phyloP scores from a whole-genome alignment of 2,329 filamentous ascomycete species.

The Myriosclerotinia scirpicola region DNA sequence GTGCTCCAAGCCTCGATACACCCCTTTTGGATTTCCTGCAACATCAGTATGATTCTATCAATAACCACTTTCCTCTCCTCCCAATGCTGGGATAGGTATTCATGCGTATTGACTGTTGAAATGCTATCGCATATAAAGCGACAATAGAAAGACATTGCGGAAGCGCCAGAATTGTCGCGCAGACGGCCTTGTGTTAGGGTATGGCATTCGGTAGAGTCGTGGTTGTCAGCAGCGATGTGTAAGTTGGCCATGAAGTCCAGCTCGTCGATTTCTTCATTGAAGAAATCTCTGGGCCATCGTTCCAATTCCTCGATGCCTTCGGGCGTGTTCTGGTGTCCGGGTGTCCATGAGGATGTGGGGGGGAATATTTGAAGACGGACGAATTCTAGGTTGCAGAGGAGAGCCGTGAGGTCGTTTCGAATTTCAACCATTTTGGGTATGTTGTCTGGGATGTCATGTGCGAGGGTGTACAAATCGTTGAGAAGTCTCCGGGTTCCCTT shows the following conservation, averaged over 20 bases:
- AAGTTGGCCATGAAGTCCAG: not conserved
- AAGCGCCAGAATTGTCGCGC: not conserved
- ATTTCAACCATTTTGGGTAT: not conserved
- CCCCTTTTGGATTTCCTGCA: not conserved
- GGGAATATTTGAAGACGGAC: conserved; percentile 16
- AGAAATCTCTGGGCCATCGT: conserved; percentile 1
- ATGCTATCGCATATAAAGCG: not conserved
- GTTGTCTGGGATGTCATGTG: not conserved
- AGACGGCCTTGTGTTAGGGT: not conserved
- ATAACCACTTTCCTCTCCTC: not conserved
- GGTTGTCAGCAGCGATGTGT: not conserved
- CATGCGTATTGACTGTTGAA: not conserved
- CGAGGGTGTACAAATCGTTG: not conserved
- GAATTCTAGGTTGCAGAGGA: conserved; percentile 5
- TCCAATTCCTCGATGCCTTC: not conserved
- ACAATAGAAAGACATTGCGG: conserved; percentile 6
- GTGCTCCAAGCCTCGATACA: not conserved
- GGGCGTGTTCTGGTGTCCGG: not conserved
- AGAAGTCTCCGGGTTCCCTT: conserved; percentile 5
- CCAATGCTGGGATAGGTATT: not conserved
- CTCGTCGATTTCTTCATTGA: not conserved
- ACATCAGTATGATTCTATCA: not conserved
- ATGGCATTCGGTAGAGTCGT: not conserved
- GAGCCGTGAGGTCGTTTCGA: not conserved
- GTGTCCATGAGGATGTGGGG: not conserved